Conservation (phyloP, 2,329 filamentous ascomycete genomes). For the Spiromastix sp. region DNA sequence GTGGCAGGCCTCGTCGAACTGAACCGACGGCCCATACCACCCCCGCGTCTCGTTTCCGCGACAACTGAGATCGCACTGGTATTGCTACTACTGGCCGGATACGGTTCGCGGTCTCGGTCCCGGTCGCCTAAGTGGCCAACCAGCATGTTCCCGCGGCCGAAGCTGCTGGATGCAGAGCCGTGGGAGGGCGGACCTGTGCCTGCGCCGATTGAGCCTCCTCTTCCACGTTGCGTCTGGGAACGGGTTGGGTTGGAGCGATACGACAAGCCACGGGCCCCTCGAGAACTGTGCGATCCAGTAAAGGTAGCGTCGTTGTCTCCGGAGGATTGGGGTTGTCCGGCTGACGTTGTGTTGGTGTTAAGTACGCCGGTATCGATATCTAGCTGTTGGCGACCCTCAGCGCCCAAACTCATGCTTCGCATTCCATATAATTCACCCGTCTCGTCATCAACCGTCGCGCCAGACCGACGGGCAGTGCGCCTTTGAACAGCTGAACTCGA, state of each 20-base stretch:
- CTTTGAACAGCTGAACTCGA: conserved; percentile 35
- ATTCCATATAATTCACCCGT: conserved; percentile 35
- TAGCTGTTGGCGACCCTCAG: conserved; percentile 28
- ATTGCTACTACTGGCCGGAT: conserved; percentile 28
- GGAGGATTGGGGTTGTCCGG: conserved; percentile 12
- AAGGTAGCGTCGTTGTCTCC: conserved; percentile 2
- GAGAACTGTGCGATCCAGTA: conserved; percentile 16
- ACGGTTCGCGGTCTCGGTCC: conserved; percentile 26
- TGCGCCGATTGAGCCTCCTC: conserved; percentile 28
- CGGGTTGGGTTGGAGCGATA: conserved; percentile 29
- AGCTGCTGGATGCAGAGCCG: conserved; percentile 30
- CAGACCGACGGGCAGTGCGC: too few species aligned
- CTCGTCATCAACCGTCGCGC: conserved; percentile 25
- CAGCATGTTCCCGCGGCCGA: conserved; percentile 25
- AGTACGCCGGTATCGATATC: conserved; percentile 18
- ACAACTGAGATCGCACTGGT: conserved; percentile 26
- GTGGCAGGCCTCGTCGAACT: conserved; percentile 21
- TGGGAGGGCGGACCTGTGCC: conserved; percentile 29
- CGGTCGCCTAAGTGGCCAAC: conserved; percentile 21
- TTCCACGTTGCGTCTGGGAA: conserved; percentile 25
- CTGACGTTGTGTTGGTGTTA: conserved; percentile 14
- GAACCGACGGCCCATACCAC: conserved; percentile 20
- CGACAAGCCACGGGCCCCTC: conserved; percentile 18
- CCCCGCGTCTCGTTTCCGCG: conserved; percentile 25
- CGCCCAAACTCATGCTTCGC: conserved; percentile 37